Base-by-base conservation (phyloP, 352 stramenopile species). In the Pythium chondricola region DNA sequence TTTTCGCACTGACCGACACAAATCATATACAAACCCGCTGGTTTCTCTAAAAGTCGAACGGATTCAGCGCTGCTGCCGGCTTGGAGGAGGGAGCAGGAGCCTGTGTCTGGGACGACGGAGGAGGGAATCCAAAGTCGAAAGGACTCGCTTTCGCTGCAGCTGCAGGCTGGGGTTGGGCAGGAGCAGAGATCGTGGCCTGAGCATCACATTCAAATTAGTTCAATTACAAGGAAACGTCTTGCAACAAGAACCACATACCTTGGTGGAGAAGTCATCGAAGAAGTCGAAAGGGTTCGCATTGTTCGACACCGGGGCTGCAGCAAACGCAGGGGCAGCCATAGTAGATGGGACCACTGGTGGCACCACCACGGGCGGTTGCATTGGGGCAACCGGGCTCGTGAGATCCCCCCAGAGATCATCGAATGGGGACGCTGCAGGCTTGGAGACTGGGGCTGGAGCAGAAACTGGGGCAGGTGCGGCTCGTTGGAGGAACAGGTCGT, bases 41-140 rank as follows among this genome's bases (percentile, higher is more conserved):
- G n/a, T n/a, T n/a, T 16, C 36, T 60, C 52, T 62, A 63, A 55
- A 67, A 63, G 49, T 67, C 59, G 39, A 67, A 67, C 11, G 59
- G 59, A 59, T 67, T 67, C 27, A 55, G 40, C 17, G 52, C 32
- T 48, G 58, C 43, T 31, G 43, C 38, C 4, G 47, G 44, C 43
- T 52, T 48, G 16, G 43, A 16, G 17, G 25, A 9, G 14, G 47
- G 40, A 3, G 40, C 18, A 31, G 58, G 42, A 20, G 27, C 46
- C 21, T 55, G 37, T 7, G 45, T 32, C 26, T 40, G 46, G 16
- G 52, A 30, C 8, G 52, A 21, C 17, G 54, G 42, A 11, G 49
- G 13, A 9, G 46, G 45, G 37, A 61, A 56, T 2, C 46, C 53
- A 41, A 56, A 60, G 25, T 60, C 53, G 26, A 62, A 62, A 6